These are phyloP conservation scores for Populus simonii DNA, from an alignment of 345 rosid species.

Conservation along the genomic window DNA sequence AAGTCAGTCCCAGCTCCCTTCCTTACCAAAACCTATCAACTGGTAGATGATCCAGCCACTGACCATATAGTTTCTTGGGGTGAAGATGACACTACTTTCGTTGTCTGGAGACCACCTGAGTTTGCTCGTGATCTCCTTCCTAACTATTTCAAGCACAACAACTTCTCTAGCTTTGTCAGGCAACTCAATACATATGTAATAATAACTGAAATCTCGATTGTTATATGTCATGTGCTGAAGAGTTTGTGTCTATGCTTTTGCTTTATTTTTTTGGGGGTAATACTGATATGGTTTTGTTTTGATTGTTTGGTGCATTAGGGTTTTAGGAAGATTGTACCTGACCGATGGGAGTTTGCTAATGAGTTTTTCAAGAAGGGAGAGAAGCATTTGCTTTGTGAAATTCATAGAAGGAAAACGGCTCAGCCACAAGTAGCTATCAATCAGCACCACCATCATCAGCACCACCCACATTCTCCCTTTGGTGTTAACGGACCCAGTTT, in stretches of 20 bases:
- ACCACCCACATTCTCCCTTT: slow-evolving; percentile 46
- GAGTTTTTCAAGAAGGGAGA: slow-evolving; percentile 92
- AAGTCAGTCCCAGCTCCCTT: slow-evolving; percentile 94
- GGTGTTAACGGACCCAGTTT: slow-evolving; percentile 38
- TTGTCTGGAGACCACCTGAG: slow-evolving; percentile 93
- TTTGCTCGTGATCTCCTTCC: slow-evolving; percentile 95
- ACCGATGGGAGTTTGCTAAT: slow-evolving; percentile 96
- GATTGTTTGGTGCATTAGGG: slow-evolving; percentile 49
- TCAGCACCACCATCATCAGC: slow-evolving; percentile 50
- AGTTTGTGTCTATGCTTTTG: neutral
- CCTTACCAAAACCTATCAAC: slow-evolving; percentile 89
- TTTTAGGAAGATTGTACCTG: slow-evolving; percentile 94
- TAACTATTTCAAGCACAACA: slow-evolving; percentile 94
- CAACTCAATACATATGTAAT: slow-evolving; percentile 94
- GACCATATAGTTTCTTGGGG: slow-evolving; percentile 96
- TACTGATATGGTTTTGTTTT: slow-evolving; percentile 16
- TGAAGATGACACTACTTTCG: slow-evolving; percentile 78
- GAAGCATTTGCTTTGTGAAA: slow-evolving; percentile 87
- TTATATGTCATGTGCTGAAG: neutral
- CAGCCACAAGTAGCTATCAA: slow-evolving; percentile 55
- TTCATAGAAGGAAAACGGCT: slow-evolving; percentile 82
- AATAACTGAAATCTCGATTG: neutral
- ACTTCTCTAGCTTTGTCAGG: slow-evolving; percentile 96
- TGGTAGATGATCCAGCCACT: slow-evolving; percentile 82
- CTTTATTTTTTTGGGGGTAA: neutral